Base-by-base conservation (phyloP, 106 monocot species). In the Dendrobium officinale region DNA sequence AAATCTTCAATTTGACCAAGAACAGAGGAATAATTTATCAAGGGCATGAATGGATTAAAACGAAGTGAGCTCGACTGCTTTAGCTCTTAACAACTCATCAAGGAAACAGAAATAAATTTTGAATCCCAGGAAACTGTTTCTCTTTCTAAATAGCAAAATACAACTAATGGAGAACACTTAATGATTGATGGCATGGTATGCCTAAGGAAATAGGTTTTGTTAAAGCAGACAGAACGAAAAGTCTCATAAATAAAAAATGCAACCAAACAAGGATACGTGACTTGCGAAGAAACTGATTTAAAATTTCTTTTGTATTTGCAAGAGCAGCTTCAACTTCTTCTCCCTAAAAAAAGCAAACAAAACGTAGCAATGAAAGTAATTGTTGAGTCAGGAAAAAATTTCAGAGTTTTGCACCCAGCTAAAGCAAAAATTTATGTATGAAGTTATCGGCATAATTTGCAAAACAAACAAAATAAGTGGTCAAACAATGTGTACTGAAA, bases 291-390 rank as follows among this genome's bases (percentile, higher is more conserved):
- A 92, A 96, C 83, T 96, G 96, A 78, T 93, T 93, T 43, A 96
- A 88, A 80, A 96, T 90, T 86, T 96, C 93, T 77, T 90, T 96
- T 81, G 96, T 89, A 84, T 96, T 96, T 81, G 93, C 92, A 82
- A 96, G 77, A 86, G 85, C 82, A 68, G 88, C 93, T 86, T 96
- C 93, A 83, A 90, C 92, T 90, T 93, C 86, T 72, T 96, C 88
- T 81, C 72, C 84, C 96, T 96, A 80, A 26, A 22, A 67, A 77
- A 40, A 79, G 43, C 37, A 61, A 80, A 82, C 7, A 29, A 24
- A 61, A 67, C 20, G 26, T 44, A 45, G 67, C 66, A 84, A 68
- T 49, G 47, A 37, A 29, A 64, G 20, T 33, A 15, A 76, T 43
- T 29, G 33, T 19, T 56, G 33, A 49, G 11, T 19, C n/a, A 80